Evolutionary conservation across 768 basidiomycete species (phyloP), one percentile per base, ranked within the genome.

Genomic region (Mycena sanguinolenta): DNA sequence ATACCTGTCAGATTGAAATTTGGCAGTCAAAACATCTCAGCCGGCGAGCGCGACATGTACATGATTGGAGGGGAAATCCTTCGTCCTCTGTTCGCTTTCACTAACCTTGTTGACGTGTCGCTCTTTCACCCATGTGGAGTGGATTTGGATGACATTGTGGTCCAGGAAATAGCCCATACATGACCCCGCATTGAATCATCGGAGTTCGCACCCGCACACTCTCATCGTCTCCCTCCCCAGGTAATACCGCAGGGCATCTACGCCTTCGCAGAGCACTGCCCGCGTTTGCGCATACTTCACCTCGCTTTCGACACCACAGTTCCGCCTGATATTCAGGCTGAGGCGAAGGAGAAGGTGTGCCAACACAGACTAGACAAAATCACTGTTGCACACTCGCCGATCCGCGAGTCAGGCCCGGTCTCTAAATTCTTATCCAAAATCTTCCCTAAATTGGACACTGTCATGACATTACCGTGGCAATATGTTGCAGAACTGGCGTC

Each of bases 171-270:
- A 38, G 63, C 63, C 19, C 21, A 10, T 25, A 38, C 63, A 23
- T 55, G 63, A 53, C 63, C 38, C 4, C 52, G 27, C 28, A 28
- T 64, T 34, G 39, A 64, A 46, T 23, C 7, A 3, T 25, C 55
- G 10, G 10, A 3, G 12, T 39, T 63, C 52, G 5, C 27, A n/a
- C 5, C 39, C 2, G 21, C 23, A 10, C 3, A 0, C 10, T 39
- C 14, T 4, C 23, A 23, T 25, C 60, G 12, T 12, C 39, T 42
- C 19, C 3, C 9, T 7, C 21, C 64, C 16, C 54, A 46, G 1
- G 44, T 65, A 8, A 58, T 55, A 23, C 55, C 49, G 28, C 32
- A 65, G 64, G 64, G 39, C 8, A 27, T 58, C n/a, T 49, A 34
- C 28, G 53, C 46, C 14, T 59, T 66, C 6, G 55, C 65, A 5